A percentile compares a stretch with the other conserved stretches of the same genome.
These are phyloP conservation scores for Imleria badia DNA, from an alignment of 768 basidiomycete species.

Conservation along the genomic window DNA sequence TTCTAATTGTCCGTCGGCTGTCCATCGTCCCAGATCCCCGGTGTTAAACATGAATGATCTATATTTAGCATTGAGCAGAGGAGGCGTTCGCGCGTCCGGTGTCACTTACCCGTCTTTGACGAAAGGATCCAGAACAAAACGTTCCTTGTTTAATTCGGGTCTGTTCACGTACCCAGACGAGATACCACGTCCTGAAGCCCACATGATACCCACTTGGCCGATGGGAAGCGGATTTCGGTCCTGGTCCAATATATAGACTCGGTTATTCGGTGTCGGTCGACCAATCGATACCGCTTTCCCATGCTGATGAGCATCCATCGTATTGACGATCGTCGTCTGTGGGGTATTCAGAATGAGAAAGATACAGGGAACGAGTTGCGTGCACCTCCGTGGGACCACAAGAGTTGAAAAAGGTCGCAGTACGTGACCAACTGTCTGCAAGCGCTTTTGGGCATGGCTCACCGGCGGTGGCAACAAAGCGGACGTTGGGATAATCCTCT, in stretches of 20 bases:
- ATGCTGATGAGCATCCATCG: background rate
- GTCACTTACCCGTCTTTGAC: background rate
- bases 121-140: background rate
- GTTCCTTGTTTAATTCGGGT: background rate
- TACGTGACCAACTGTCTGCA: background rate
- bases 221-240: background rate
- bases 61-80: background rate
- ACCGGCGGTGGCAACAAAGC: background rate
- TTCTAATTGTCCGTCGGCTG: background rate
- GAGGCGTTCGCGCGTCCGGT: too few relatives aligned
- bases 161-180: background rate
- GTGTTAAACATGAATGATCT: background rate
- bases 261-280: background rate
- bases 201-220: background rate
- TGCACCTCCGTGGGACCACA: conserved; percentile 1
- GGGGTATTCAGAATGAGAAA: background rate
- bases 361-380: background rate
- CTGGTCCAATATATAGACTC: background rate
- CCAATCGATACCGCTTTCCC: background rate
- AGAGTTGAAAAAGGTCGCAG: background rate
- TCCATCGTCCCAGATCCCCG: background rate
- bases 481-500: background rate
- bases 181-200: background rate
- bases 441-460: background rate
- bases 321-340: conserved; percentile 1